Base-by-base conservation (phyloP, 164 flowering plant genomes). In the Chimonanthus salicifolius region DNA sequence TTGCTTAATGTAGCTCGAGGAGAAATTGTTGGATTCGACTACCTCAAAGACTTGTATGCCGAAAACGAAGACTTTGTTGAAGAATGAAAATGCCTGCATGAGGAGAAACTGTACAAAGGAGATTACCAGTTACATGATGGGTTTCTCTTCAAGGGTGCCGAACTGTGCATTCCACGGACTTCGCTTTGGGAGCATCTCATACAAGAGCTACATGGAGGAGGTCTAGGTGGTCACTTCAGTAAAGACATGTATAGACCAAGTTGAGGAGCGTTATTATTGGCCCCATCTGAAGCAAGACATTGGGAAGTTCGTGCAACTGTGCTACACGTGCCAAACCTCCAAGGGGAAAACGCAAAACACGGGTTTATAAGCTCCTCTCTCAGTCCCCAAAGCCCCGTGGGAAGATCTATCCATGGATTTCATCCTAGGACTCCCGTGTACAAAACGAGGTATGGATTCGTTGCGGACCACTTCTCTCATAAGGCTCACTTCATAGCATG, bases 221-320 rank as follows among this genome's bases (percentile, higher is more conserved):
- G 62, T 15, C 62, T 70, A 6, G 72, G 72, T 7, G 64, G 63
- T 18, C 63, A 70, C 48, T 51, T 70, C 2, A 47, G 72, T 5
- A 58, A 15, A 5, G 58, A 49, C 44, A 47, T n/a, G 58, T 16
- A 9, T 20, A 3, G 20, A 43, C 4, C 71, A 48, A 1, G 58
- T 69, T 4, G 71, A 69, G n/a, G 33, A 69, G 44, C 15, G 58
- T 7, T 69, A 49, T 11, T 49, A n/a, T 0, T 69, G 58, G 21
- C 21, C 21, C 21, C 33, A 33, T 33, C 33, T 33, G 33, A 33
- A 33, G 33, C 33, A 1, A 33, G 33, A 33, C 33, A 33, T 33
- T 33, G 2, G 33, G 33, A 33, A 33, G 33, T 33, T 33, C 2
- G 33, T 33, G 33, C 33, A 33, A 33, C 33, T 1, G 0, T 33